phyloP scores from a whole-genome alignment of 805 yeast genomes.

The Kurtzmaniella cleridarum region DNA sequence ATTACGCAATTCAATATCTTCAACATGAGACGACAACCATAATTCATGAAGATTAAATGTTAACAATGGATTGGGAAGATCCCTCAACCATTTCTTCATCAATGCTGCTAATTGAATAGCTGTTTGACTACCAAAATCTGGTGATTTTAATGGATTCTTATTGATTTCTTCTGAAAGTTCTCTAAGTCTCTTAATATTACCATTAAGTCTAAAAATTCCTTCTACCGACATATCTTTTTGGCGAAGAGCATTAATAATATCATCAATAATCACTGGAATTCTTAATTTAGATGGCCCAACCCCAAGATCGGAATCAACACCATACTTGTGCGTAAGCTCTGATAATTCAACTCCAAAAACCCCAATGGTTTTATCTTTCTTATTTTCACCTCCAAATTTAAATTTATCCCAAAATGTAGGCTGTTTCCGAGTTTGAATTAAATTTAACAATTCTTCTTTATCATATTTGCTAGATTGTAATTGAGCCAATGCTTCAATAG shows the following conservation, averaged over 20 bases:
- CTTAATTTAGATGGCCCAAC: constrained; percentile 75
- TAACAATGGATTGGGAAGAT: constrained; percentile 85
- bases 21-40: constrained; percentile 67
- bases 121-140: constrained; percentile 67
- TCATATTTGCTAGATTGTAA: constrained; percentile 17
- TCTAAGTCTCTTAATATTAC: constrained; percentile 79
- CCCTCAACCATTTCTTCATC: constrained; percentile 85
- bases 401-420: constrained; percentile 52
- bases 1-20: constrained; percentile 42
- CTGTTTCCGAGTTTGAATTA: constrained; percentile 39
- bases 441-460: constrained; percentile 32
- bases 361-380: constrained; percentile 20
- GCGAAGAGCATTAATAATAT: constrained; percentile 72
- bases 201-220: constrained; percentile 94
- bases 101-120: constrained; percentile 92
- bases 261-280: constrained; percentile 85
- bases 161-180: constrained; percentile 73
- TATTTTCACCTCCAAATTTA: constrained; percentile 29
- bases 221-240: constrained; percentile 93
- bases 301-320: constrained; percentile 80
- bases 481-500: constrained; percentile 47
- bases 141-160: constrained; percentile 61
- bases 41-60: constrained; percentile 69
- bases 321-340: constrained; percentile 61
- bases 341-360: constrained; percentile 81